phyloP scores from a whole-genome alignment of 306 rosid genomes.

The Prinsepia uniflora region DNA sequence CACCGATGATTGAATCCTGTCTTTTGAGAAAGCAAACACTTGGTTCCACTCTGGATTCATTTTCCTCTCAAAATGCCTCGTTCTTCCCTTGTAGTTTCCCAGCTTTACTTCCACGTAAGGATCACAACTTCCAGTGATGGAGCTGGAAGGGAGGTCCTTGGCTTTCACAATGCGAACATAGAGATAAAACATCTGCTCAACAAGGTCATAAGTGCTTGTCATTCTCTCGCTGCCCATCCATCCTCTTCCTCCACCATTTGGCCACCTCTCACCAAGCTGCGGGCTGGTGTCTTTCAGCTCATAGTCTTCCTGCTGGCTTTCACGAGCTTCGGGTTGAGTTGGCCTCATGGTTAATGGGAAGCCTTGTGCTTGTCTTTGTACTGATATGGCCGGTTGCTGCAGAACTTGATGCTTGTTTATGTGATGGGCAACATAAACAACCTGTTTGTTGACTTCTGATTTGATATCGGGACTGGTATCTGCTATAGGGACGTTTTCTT shows the following conservation, averaged over 20 bases:
- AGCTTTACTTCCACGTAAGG: constrained; percentile 88
- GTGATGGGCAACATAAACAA: constrained; percentile 19
- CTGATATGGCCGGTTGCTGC: constrained; percentile 44
- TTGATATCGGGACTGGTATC: constrained; percentile 15
- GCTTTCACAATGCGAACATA: constrained; percentile 79
- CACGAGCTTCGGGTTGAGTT: constrained; percentile 36
- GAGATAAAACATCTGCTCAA: constrained; percentile 80
- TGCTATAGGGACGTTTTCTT: constrained; percentile 16
- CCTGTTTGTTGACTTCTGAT: constrained; percentile 22
- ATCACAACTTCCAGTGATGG: constrained; percentile 66
- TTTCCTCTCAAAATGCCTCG: constrained; percentile 70
- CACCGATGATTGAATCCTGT: constrained; percentile 67
- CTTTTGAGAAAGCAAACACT: constrained; percentile 90
- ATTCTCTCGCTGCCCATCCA: constrained; percentile 72
- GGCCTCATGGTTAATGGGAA: constrained; percentile 38
- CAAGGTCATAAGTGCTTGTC: constrained; percentile 77
- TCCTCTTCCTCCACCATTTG: constrained; percentile 57
- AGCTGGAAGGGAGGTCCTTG: constrained; percentile 64
- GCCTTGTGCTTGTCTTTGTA: constrained; percentile 53
- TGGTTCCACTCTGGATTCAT: constrained; percentile 92
- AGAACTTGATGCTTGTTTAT: constrained; percentile 44
- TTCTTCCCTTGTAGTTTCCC: constrained; percentile 88
- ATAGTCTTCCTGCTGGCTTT: constrained; percentile 44
- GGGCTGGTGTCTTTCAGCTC: constrained; percentile 72
- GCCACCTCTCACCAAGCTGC: constrained; percentile 81